Conservation (phyloP, 495 filamentous ascomycete genomes). For the Trichoderma asperelloides region DNA sequence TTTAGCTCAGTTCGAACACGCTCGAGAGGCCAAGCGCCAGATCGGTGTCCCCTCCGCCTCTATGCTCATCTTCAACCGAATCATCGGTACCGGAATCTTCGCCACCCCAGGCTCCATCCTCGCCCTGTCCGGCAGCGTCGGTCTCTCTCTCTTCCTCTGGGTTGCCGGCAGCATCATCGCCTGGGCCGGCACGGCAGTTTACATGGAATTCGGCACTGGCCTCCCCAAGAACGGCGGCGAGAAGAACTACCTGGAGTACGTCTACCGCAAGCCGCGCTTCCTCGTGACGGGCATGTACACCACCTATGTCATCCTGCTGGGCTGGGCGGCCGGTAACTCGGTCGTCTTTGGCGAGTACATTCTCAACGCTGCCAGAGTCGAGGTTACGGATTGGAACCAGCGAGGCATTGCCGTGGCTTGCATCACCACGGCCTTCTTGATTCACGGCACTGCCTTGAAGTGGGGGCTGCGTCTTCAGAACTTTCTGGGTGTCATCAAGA, state of each 20-base stretch:
- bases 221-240: slow-evolving; percentile 43
- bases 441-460: slow-evolving; percentile 51
- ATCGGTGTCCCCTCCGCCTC: slow-evolving; percentile 28
- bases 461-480: slow-evolving; percentile 57
- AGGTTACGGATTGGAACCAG: slow-evolving; percentile 50
- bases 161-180: slow-evolving; percentile 53
- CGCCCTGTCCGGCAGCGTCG: slow-evolving; percentile 58
- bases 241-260: slow-evolving; percentile 54
- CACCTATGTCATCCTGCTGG: slow-evolving; percentile 47
- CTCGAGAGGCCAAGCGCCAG: slow-evolving; percentile 26
- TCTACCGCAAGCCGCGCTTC: slow-evolving; percentile 52
- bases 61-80: slow-evolving; percentile 45
- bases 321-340: slow-evolving; percentile 49
- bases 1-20: slow-evolving; percentile 18
- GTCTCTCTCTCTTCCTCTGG: slow-evolving; percentile 59
- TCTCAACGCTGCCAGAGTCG: slow-evolving; percentile 47
- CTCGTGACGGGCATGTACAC: slow-evolving; percentile 53
- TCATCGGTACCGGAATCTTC: slow-evolving; percentile 75
- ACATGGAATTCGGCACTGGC: slow-evolving; percentile 55
- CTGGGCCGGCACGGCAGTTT: slow-evolving; percentile 52
- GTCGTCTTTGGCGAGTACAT: slow-evolving; percentile 61
- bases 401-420: slow-evolving; percentile 52
- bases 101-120: slow-evolving; percentile 63
- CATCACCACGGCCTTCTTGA: slow-evolving; percentile 44
- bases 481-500: slow-evolving; percentile 55